Base-by-base conservation (phyloP, 495 filamentous ascomycete species). In the Tuber calosporum region DNA sequence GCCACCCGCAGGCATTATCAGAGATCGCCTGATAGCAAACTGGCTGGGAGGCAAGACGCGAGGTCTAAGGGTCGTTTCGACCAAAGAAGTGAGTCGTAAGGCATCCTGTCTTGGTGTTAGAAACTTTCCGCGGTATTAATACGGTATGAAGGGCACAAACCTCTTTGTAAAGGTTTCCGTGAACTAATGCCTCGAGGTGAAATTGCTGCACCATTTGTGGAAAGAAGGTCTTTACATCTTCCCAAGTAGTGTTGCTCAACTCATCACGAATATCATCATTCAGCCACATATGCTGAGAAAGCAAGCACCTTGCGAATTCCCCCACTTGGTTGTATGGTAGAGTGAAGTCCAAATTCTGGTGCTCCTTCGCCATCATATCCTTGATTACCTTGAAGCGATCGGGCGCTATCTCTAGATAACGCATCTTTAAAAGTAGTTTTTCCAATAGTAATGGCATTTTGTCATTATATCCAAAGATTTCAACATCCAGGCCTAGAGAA, bases 151-250 rank as follows among this genome's bases (percentile, higher is more conserved):
- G 45, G 66, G 6, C 68, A 72, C 79, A 43, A 45, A 81, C 79
- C 75, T 98, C 94, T 82, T 94, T 96, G 86, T 96, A 92, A 30
- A 99, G 82, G 82, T 99, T 99, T 74, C 95, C 95, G 75, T 98
- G 95, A 26, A 89, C 90, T 70, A 97, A 86, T 8, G 91, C 86
- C 81, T 99, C 96, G 76, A 97, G 90, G 77, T 97, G 91, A 76
- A 92, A 86, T 81, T 97, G 94, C 39, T 87, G 87, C 42, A 98
- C 85, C 53, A 97, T 82, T 75, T 94, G 88, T 37, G 91, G 91
- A 80, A 90, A 91, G 85, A 97, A 97, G 30, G 83, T 83, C 39
- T 88, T 85, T 15, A 98, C 87, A 73, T 92, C 91, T 11, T 91
- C 88, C 7, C 89, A 85, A 2, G 91, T 91, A 69, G 97, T 86